Percentiles rank a stretch among this genome's conserved stretches.
These are phyloP conservation scores for Celoporthe dispersa DNA, from an alignment of 2,329 filamentous ascomycete species.

Conservation along the genomic window DNA sequence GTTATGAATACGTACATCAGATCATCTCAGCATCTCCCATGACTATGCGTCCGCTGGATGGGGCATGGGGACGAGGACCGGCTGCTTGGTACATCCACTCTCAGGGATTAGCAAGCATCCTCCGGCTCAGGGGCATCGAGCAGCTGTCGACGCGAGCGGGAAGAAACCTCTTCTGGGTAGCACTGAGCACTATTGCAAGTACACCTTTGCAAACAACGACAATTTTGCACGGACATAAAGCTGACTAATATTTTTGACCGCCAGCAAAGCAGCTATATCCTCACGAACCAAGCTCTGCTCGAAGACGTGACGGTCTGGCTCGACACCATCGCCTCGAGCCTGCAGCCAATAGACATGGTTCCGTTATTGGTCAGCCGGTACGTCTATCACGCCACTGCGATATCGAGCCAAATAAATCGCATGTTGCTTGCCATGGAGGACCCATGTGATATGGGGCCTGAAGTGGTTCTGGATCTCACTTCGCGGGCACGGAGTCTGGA, in stretches of 20 bases:
- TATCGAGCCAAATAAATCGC: background rate
- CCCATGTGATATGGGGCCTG: background rate
- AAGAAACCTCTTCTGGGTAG: constrained; percentile 8
- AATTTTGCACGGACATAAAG: background rate
- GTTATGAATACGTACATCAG: background rate
- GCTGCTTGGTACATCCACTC: constrained; percentile 8
- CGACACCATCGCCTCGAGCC: constrained; percentile 3
- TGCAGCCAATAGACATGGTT: background rate
- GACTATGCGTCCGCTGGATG: background rate
- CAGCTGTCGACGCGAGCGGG: constrained; percentile 4
- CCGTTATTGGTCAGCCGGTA: constrained; percentile 4
- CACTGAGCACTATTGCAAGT: background rate
- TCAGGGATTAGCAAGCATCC: constrained; percentile 5
- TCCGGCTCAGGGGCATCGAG: background rate
- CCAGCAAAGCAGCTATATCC: constrained; percentile 5
- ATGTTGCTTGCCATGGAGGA: background rate
- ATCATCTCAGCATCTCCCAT: background rate
- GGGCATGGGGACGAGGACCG: background rate
- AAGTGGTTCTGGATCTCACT: background rate
- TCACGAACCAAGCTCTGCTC: background rate
- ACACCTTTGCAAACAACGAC: background rate
- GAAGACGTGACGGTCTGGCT: constrained; percentile 1
- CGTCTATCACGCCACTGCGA: background rate
- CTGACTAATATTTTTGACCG: background rate
- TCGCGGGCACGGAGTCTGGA: background rate